These are phyloP conservation scores for Trypanosomatidae sp. DNA, from an alignment of 208 protist species.

Conservation along the genomic window DNA sequence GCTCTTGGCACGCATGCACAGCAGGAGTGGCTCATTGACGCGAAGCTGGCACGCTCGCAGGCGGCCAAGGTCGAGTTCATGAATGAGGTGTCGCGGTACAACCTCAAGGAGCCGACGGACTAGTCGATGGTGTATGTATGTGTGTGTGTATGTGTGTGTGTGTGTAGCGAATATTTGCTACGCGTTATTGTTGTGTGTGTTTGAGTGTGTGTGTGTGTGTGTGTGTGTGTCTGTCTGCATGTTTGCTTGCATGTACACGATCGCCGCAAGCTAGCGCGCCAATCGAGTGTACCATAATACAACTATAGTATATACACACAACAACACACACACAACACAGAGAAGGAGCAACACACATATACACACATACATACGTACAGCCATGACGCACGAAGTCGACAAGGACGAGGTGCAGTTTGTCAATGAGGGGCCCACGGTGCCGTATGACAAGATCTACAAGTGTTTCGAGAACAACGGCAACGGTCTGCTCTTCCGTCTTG, in stretches of 20 bases:
- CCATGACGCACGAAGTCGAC: conserved; percentile 10
- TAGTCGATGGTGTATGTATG: conserved; percentile 5
- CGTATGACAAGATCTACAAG: conserved; percentile 24
- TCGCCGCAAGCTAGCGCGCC: not conserved
- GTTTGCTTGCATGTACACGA: not conserved
- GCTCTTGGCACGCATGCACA: conserved; percentile 39
- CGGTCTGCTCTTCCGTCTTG: conserved; percentile 33
- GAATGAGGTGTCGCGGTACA: conserved; percentile 62
- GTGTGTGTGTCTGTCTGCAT: not conserved
- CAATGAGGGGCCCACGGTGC: conserved; percentile 9
- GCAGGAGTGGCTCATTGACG: conserved; percentile 82
- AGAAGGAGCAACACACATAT: not conserved
- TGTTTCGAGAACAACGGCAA: conserved; percentile 33
- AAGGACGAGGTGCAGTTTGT: conserved; percentile 6
- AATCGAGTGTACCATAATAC: not conserved
- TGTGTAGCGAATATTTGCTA: no score
- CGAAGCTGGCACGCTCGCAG: conserved; percentile 58
- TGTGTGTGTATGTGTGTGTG: not conserved
- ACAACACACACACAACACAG: not conserved
- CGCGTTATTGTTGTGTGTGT: not conserved
- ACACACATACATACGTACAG: not conserved
- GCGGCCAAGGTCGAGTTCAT: conserved; percentile 64
- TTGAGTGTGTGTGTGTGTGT: not conserved
- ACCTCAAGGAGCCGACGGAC: no score
- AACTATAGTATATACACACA: not conserved